Base-by-base conservation (phyloP, 2,329 filamentous ascomycete genomes). In the Plenodomus tracheiphilus region DNA sequence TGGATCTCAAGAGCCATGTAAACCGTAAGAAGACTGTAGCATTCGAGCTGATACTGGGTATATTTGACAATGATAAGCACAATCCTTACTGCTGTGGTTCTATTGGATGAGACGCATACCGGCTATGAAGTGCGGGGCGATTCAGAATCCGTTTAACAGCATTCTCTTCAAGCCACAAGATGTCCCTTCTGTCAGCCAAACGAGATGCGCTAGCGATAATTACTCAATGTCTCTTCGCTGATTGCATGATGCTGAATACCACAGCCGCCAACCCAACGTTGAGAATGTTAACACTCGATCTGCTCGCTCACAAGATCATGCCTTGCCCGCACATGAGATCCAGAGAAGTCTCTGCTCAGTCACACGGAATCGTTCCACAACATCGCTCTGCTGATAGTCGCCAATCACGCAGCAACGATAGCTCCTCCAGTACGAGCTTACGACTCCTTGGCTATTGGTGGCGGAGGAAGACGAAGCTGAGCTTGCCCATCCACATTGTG, bases 361-460 rank as follows among this genome's bases (percentile, higher is more conserved):
- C 25, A 17, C 37, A 49, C 30, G 38, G 38, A 19, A 28, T 22
- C 19, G n/a, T 47, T 28, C 36, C 30, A 32, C 47, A 38, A 37
- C 46, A 42, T 19, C 39, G 25, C 39, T 36, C 39, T 50, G 43
- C 34, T 41, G 46, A 15, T 7, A 7, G 39, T 56, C 49, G 68
- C 72, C 20, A 66, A 65, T 6, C 65, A 66, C 10, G 49, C 67
- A 13, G 39, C 43, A 20, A 65, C 51, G 46, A 79, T 79, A 77
- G 72, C 77, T 50, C 77, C 79, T 19, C 69, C 75, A 34, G 66
- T 41, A 15, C 74, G 77, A 51, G 72, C 75, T 48, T 81, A 80
- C 61, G 80, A 82, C 60, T 82, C 80, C 56, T 79, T 82, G 47
- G 78, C 82, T 48, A 75, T 81, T 57, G 79, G 80, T 47, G 79